These are phyloP conservation scores for Acanthamoeba lenticulata DNA, from an alignment of 208 protist genomes.

Conservation along the genomic window DNA sequence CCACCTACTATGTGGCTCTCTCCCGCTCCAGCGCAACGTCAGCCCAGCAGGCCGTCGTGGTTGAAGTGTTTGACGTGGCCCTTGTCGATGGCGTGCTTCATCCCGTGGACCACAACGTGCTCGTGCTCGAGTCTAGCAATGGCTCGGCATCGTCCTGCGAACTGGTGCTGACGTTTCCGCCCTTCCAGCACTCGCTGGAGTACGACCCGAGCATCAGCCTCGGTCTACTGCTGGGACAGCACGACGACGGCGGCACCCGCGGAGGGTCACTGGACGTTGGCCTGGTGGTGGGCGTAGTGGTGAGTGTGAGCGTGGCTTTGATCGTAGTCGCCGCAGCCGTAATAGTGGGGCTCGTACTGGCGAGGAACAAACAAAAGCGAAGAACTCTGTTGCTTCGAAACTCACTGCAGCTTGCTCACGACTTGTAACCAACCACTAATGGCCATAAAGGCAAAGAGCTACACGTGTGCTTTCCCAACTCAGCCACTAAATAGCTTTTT, in stretches of 20 bases:
- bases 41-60: not conserved
- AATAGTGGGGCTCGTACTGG: not conserved
- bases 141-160: not conserved
- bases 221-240: not conserved
- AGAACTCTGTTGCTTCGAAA: too few relatives aligned
- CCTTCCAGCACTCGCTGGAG: not conserved
- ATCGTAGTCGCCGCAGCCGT: not conserved
- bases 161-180: not conserved
- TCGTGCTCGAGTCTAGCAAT: not conserved
- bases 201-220: not conserved
- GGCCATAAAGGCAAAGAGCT: too few relatives aligned
- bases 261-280: not conserved
- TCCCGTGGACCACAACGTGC: not conserved
- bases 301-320: not conserved
- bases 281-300: not conserved
- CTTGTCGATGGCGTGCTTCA: not conserved
- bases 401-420: too few relatives aligned
- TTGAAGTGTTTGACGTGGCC: not conserved
- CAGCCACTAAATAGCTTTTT: too few relatives aligned
- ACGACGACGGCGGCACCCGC: too few relatives aligned
- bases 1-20: not conserved
- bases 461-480: too few relatives aligned
- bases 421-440: too few relatives aligned
- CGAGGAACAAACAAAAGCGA: too few relatives aligned
- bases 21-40: not conserved